phyloP scores from a whole-genome alignment of 164 flowering plant genomes.

The Nelumbo lutea region DNA sequence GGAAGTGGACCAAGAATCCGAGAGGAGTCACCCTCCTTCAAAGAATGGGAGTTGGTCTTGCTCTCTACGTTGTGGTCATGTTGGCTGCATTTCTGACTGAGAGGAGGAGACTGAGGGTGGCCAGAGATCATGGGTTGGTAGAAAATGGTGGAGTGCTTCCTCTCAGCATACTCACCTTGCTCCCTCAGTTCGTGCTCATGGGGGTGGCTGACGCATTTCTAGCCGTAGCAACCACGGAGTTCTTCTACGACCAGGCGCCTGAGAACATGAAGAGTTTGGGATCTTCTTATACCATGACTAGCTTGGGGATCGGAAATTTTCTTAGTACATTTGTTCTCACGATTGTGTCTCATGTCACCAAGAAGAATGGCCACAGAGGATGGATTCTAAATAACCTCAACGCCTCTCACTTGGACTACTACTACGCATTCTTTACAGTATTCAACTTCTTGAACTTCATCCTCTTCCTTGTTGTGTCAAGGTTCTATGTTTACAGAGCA shows the following conservation, averaged over 20 bases:
- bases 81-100: constrained; percentile 35
- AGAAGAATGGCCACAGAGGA: constrained; percentile 30
- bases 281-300: constrained; percentile 47
- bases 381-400: no score
- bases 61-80: constrained; percentile 46
- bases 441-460: constrained; percentile 44
- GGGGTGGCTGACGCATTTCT: constrained; percentile 64
- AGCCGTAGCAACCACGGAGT: constrained; percentile 65
- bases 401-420: no score
- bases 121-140: constrained; percentile 33
- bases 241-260: constrained; percentile 44
- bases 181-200: constrained; percentile 67
- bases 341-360: constrained; percentile 45
- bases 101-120: constrained; percentile 36
- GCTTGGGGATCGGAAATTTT: constrained; percentile 53
- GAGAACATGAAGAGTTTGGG: no score
- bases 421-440: constrained; percentile 31
- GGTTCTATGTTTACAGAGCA: constrained; percentile 27
- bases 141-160: constrained; percentile 42
- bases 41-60: neutral
- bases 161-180: constrained; percentile 43
- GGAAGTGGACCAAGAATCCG: constrained; percentile 25
- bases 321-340: constrained; percentile 56
- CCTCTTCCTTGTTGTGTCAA: constrained; percentile 39
- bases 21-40: constrained; percentile 39